phyloP scores from a whole-genome alignment of 441 rosid genomes.

The Cnidoscolus chayamansa region DNA sequence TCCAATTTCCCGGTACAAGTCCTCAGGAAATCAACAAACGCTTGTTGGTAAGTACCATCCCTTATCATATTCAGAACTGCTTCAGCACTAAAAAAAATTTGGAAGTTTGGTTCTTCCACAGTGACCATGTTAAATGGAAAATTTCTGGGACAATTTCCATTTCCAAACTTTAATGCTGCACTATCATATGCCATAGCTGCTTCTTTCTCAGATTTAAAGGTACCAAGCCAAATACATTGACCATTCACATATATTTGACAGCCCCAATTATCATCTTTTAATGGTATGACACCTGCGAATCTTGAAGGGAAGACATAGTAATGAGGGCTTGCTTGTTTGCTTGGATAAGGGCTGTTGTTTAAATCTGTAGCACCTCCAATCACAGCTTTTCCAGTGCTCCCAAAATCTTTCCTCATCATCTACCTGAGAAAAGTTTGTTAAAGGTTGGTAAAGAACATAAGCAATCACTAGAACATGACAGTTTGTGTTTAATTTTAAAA shows the following conservation, averaged over 20 bases:
- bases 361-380: slow-evolving; percentile 38
- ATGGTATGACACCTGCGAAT: slow-evolving; percentile 60
- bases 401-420: slow-evolving; percentile 31
- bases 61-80: slow-evolving; percentile 48
- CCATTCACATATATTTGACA: slow-evolving; percentile 56
- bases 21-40: slow-evolving; percentile 36
- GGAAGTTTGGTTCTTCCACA: slow-evolving; percentile 42
- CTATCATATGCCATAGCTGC: slow-evolving; percentile 73
- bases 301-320: slow-evolving; percentile 15
- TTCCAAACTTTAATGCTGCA: slow-evolving; percentile 52
- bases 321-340: slow-evolving; percentile 23
- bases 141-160: slow-evolving; percentile 40
- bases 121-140: slow-evolving; percentile 32
- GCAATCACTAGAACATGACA: neutral
- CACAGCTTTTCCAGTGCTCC: slow-evolving; percentile 6
- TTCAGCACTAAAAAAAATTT: slow-evolving; percentile 35
- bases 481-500: neutral
- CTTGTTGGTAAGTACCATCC: slow-evolving; percentile 46
- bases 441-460: neutral
- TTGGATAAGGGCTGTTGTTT: slow-evolving; percentile 27
- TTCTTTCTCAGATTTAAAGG: slow-evolving; percentile 50
- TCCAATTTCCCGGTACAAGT: slow-evolving; percentile 5
- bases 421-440: slow-evolving; percentile 21
- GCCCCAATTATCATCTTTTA: slow-evolving; percentile 64
- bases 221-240: slow-evolving; percentile 63